Base-by-base conservation (phyloP, 176 grass and related monocot genomes). In the Canna indica region DNA sequence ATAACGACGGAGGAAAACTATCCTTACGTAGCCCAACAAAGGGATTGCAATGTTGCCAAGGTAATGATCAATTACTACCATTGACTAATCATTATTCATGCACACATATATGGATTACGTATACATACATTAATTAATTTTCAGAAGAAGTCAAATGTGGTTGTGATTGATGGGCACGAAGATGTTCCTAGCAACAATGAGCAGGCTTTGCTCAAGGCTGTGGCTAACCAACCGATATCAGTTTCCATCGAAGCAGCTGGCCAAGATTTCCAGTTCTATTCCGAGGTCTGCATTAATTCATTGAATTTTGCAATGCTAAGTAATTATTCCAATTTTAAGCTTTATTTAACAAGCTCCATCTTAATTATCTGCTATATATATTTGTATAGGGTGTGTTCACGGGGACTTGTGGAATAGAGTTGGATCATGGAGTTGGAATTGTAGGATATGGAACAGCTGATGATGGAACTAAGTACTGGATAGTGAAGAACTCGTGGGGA, bases 221-320 rank as follows among this genome's bases (percentile, higher is more conserved):
- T 82, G 4, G 83, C 81, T 0, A 80, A 84, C 29, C 91, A 96
- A 34, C 91, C 91, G 3, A 69, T 96, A 1, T 58, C 88, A 0
- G 81, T 91, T 0, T 88, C 88, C 20, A 88, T 91, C 2, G 88
- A 96, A 15, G 88, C 91, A 16, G 69, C 82, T 17, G 76, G 80
- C 12, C 24, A 34, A 3, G 75, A 74, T 20, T 96, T 96, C 73
- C 88, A 96, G 73, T 91, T 91, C 81, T 96, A 91, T 39, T 90
- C 91, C 6, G 80, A 96, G 84, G 87, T 91, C 28, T 9, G 5
- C 41, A 27, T 68, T 38, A 35, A 20, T 27, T 28, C 31, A 17
- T 16, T 33, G 33, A 22, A 33, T 58, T 20, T 24, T 13, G n/a
- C 35, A 18, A 2, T 22, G 2, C 13, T 64, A 6, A 76, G 62